Base-by-base conservation (phyloP, 345 rosid genomes). In the Syzygium aromaticum region DNA sequence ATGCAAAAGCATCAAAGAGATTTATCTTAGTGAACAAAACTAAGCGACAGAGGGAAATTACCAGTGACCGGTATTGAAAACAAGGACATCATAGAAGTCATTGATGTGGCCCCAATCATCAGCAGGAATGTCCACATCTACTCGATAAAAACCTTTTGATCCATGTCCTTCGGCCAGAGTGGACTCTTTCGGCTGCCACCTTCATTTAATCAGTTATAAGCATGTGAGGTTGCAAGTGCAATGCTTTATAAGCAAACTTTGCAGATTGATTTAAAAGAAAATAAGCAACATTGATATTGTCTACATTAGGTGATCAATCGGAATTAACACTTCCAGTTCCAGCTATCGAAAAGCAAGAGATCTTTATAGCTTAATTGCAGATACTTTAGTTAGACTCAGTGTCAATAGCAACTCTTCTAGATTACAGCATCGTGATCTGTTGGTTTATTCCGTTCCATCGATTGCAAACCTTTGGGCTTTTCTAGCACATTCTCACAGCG, bases 31-130 rank as follows among this genome's bases (percentile, higher is more conserved):
- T 38, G 49, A 30, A 84, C 57, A 54, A 52, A 52, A 84, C 51
- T 43, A 52, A 28, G 57, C 43, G 5, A 40, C 46, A 11, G 27
- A 85, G 86, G 86, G 59, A 73, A 73, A 78, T 88, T 94, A 98
- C 99, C 99, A 98, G 89, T 98, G 99, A 85, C 99, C 99, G 84
- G 98, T 96, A 86, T 96, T 97, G 52, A 95, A 95, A 59, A 97
- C 54, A 87, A 96, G 96, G 88, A 95, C 98, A 90, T 97, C 95
- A 43, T 95, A 97, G 89, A 96, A 95, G 90, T 89, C 89, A 85
- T 92, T 90, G 89, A 94, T 86, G 85, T 90, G 91, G 86, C 92
- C 89, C 99, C 99, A 98, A 88, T 96, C 98, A 88, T 88, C 91
- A 23, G 99, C 99, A 86, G 98, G 98, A 86, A 92, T 87, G 90